Conservation (phyloP, 805 yeast genomes). For the Saccharomycopsis babjevae region DNA sequence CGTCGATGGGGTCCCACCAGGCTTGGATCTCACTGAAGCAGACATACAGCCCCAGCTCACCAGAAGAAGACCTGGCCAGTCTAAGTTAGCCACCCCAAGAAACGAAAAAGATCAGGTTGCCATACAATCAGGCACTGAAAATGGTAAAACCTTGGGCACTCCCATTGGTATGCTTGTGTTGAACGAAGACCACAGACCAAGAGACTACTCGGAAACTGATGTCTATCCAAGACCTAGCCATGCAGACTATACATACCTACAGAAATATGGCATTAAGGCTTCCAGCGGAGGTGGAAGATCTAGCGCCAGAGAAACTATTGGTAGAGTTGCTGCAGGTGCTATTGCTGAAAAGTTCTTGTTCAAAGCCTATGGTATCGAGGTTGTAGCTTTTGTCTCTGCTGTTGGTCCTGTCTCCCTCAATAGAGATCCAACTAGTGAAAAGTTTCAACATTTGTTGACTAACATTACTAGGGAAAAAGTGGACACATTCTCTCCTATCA, state of each 20-base stretch:
- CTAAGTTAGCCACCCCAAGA: conserved; percentile 86
- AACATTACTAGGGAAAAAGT: conserved; percentile 82
- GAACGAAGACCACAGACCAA: conserved; percentile 95
- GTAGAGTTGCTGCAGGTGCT: conserved; percentile 98
- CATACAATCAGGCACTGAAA: conserved; percentile 91
- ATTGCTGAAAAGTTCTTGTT: conserved; percentile 86
- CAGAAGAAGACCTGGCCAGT: conserved; percentile 97
- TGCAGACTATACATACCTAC: conserved; percentile 89
- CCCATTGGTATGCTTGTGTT: conserved; percentile 90
- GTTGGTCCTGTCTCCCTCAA: conserved; percentile 76
- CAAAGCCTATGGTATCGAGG: conserved; percentile 70
- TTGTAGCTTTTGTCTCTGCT: conserved; percentile 92
- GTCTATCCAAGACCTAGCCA: conserved; percentile 95
- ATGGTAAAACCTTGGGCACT: conserved; percentile 84
- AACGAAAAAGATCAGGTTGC: conserved; percentile 89
- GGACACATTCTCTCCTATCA: conserved; percentile 78
- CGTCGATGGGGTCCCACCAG: conserved; percentile 97
- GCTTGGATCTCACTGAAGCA: conserved; percentile 68
- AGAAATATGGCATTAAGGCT: conserved; percentile 87
- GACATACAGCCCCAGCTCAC: conserved; percentile 94
- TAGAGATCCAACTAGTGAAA: conserved; percentile 54
- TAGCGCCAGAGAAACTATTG: conserved; percentile 95
- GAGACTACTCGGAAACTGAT: conserved; percentile 92
- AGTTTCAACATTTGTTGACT: conserved; percentile 56
- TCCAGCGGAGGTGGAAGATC: conserved; percentile 97